Evolutionary conservation across 805 yeast species (phyloP), one percentile per base, ranked within the genome.

Genomic region (Lachancea lanzarotensis): DNA sequence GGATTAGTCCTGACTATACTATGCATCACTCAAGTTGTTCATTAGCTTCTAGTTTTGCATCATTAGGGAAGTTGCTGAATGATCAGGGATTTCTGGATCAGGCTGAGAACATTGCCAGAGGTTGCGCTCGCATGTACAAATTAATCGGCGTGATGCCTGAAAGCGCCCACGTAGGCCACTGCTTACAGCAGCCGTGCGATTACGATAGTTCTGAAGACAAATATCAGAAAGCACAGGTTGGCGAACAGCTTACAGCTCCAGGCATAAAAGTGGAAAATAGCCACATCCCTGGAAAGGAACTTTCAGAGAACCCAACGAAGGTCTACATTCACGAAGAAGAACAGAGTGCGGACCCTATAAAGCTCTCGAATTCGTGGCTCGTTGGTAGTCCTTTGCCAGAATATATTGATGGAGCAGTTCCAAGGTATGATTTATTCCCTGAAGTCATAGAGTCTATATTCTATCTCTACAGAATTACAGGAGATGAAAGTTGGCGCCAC

Each of bases 361-460:
- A 17, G 11, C 5, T 9, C 9, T 12, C 43, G 12, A 32, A 12
- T 13, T 18, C 31, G 2, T 40, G 43, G 43, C 6, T n/a, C n/a
- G 25, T 17, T n/a, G 37, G 22, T 2, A 13, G 19, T 3, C 16
- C 41, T 7, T 57, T 62, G 54, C 62, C 70, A 13, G 52, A 68
- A 20, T 56, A 57, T 51, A 52, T 68, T 32, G 64, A 67, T 47
- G 53, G 57, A 4, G 50, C 62, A 44, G 65, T 61, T 17, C 59
- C 72, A 2, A 47, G 65, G 37, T 76, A 69, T 47, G 59, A 75
- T n/a, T 59, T 81, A 18, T 68, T 83, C 18, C 82, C 86, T 0
- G 82, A 79, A 54, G 73, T 80, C 16, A 71, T 81, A 37, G 84
- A 81, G 55, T 75, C 84, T 0, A 68, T 82, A 3, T 76, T 76